A percentile compares a stretch with the other conserved stretches of the same genome.
Conservation (phyloP, 78 protist species). For the Reticulomyxa filosa region DNA sequence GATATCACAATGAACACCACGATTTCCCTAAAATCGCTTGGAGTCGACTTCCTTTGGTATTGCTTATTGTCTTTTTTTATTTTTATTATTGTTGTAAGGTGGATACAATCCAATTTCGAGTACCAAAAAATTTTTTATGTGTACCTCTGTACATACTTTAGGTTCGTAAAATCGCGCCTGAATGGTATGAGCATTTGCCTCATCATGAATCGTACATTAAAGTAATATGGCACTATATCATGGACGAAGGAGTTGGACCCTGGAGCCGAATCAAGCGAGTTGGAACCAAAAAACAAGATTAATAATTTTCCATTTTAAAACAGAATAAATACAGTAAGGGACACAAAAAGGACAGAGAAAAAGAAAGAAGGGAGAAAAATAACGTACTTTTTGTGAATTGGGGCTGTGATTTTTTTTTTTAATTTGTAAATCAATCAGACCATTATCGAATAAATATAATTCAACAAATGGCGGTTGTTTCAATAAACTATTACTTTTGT, state of each 20-base stretch:
- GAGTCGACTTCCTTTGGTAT: background rate
- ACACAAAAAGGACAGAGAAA: too few species aligned
- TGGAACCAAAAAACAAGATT: background rate
- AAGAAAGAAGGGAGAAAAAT: too few species aligned
- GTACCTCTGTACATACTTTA: background rate
- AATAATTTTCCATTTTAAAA: too few species aligned
- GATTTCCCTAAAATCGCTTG: slow-evolving; percentile 65
- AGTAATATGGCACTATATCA: slow-evolving; percentile 8
- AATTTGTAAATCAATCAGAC: too few species aligned
- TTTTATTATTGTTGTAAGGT: background rate
- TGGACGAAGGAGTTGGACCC: background rate
- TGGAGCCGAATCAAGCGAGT: slow-evolving; percentile 15
- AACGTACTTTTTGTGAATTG: too few species aligned
- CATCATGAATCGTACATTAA: background rate
- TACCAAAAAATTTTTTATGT: background rate
- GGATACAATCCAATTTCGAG: background rate
- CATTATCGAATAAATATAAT: too few species aligned
- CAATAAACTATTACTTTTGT: too few species aligned
- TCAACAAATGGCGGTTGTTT: too few species aligned
- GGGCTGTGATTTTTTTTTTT: too few species aligned
- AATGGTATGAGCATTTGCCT: slow-evolving; percentile 23
- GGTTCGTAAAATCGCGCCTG: slow-evolving; percentile 25
- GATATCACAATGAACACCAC: slow-evolving; percentile 82
- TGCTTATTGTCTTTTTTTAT: background rate
- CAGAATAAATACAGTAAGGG: too few species aligned